Base-by-base conservation (phyloP, 140 eudicot genomes). In the Stevia rebaudiana region DNA sequence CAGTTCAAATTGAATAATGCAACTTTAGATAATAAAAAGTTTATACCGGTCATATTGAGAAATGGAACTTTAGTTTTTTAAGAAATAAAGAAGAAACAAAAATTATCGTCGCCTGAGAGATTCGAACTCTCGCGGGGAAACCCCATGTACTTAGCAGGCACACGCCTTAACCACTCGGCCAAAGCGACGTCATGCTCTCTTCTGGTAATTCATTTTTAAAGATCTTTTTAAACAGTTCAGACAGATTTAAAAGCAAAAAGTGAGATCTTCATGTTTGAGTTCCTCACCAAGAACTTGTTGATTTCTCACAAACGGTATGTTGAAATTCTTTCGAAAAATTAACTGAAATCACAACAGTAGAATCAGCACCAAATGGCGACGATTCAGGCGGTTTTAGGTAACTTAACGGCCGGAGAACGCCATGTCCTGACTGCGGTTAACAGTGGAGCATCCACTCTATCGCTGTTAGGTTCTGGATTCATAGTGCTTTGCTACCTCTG, bases 131-230 rank as follows among this genome's bases (percentile, higher is more conserved):
- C 94, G 89, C 89, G 96, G 94, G 96, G 96, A 88, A 73, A 88
- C 95, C 96, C 96, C 94, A 88, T 88, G 94, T 88, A 88, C 89
- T 88, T 88, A 84, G 96, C 94, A 82, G 96, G 94, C 96, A 88
- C 96, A 88, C 96, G 96, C 96, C 96, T 88, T 84, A 88, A 88
- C 94, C 94, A 84, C 96, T 88, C 96, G 94, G 94, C 96, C 94
- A 84, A 85, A 85, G 88, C 94, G 88, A 30, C 63, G 55, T 17
- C 2, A 15, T 17, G 16, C 1, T 4, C 0, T 13, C 1, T 24
- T 4, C 13, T 24, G 2, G 0, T 0, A 3, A 28, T 0, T 0
- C 3, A 2, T 5, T 0, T 0, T 4, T 5, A 24, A 7, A 0
- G 9, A 11, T 4, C 3, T 16, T 8, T 8, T 8, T n/a, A n/a